Percentiles rank a stretch among this genome's conserved stretches.
These are phyloP conservation scores for Erysimum cheiranthoides DNA, from an alignment of 345 rosid genomes.

Conservation along the genomic window DNA sequence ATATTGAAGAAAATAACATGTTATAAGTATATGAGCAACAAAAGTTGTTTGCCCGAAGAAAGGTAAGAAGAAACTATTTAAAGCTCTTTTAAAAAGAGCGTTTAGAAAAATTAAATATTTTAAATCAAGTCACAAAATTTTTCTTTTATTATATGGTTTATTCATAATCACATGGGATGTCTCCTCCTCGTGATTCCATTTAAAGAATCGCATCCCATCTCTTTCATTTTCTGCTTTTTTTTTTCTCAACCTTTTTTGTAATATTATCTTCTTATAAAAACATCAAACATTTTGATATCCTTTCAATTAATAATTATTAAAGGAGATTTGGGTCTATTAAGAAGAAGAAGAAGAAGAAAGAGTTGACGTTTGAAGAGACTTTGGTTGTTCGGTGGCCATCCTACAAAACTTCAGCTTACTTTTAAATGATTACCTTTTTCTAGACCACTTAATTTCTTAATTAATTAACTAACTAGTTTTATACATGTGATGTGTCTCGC, in stretches of 20 bases:
- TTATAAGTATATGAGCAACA: constrained; percentile 17
- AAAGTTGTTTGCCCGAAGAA: constrained; percentile 29
- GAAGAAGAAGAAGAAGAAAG: constrained; percentile 17
- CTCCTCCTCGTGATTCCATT: constrained; percentile 49
- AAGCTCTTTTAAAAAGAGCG: neutral
- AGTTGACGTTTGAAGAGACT: constrained; percentile 45
- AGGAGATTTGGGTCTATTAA: constrained; percentile 15
- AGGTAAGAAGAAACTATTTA: constrained; percentile 4
- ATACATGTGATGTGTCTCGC: constrained; percentile 37
- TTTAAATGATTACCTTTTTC: constrained; percentile 20
- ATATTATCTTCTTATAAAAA: constrained; percentile 25
- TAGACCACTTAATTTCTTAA: constrained; percentile 21
- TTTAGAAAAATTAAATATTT: neutral
- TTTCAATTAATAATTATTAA: constrained; percentile 5
- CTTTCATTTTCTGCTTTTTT: constrained; percentile 14
- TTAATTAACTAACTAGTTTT: constrained; percentile 11
- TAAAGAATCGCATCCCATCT: constrained; percentile 48
- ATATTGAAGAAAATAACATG: constrained; percentile 16
- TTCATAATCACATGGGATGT: constrained; percentile 48
- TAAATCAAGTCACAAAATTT: constrained; percentile 36
- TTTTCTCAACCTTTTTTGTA: constrained; percentile 27
- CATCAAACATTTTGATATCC: neutral
- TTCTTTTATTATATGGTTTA: constrained; percentile 24
- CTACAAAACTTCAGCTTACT: constrained; percentile 22
- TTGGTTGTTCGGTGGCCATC: constrained; percentile 41